Base-by-base conservation (phyloP, 768 basidiomycete species). In the Rhizopogon salebrosus region DNA sequence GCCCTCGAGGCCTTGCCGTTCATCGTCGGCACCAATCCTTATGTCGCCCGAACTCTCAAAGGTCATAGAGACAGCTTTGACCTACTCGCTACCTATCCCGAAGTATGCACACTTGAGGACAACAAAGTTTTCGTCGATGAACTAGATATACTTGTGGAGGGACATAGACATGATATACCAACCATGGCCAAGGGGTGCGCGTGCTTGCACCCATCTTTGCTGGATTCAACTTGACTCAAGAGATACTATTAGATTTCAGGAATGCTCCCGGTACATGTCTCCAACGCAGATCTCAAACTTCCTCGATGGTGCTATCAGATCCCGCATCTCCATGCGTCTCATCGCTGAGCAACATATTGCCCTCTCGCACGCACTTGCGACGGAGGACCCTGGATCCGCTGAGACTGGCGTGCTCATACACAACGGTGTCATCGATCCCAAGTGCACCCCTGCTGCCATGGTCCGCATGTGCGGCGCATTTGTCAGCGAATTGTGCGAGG, bases 291-390 rank as follows among this genome's bases (percentile, higher is more conserved):
- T 92, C 59, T 85, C 80, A 69, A 75, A 75, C 52, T 95, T 95
- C 64, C 72, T 95, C 23, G 88, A 95, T 64, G 82, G 83, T 39
- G 84, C 89, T 37, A 93, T 95, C 60, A 84, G 85, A 24, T 92
- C 84, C 62, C 86, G 92, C 51, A 92, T 94, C 52, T 90, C 89
- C 36, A 83, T 94, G 26, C 84, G 92, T 31, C 73, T 95, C 52
- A 89, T 94, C 54, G 92, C 91, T 36, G 92, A 95, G 66, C 92
- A 95, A 61, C 92, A 95, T 65, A 89, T 95, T 35, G 83, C 89
- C 8, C 75, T 95, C 39, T 88, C 92, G 1, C 82, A 81, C 52
- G 84, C 84, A 1, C 64, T 92, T 53, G 71, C 76, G 41, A 69
- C 73, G 34, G 71, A 75, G 24, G 59, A 64, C 23, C 56, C 61